Evolutionary conservation across 1,284 basidiomycete species (phyloP), one percentile per base, ranked within the genome.

Genomic region (Kwoniella shivajii): DNA sequence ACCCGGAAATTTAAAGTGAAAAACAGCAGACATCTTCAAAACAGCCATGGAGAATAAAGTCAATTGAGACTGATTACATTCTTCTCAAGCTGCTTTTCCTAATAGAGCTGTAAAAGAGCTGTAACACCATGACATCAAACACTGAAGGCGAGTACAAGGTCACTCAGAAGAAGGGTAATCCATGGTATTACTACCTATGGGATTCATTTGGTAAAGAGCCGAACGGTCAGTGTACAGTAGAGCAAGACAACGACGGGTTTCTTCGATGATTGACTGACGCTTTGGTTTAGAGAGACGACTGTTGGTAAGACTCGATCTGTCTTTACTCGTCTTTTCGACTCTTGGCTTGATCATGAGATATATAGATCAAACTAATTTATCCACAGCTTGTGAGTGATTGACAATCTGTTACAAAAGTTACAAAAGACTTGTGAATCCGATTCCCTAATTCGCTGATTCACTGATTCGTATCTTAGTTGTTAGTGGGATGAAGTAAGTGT

Each of bases 301-400:
- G 16, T 56, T 66, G 2, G 47, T 50, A 34, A 63, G 63, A 33
- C 51, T 66, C 16, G 64, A 66, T 47, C 45, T 42, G 26, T 53
- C 45, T 27, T 52, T 66, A 47, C 46, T 66, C 7, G 22, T 50
- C 38, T 36, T 29, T 27, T 39, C 57, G 16, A 57, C 59, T 29
- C 24, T 61, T 26, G 62, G 62, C 10, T 64, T 54, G 55, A 48
- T 49, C n/a, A 55, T 63, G 46, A 63, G 58, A 41, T 62, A 62
- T 36, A 50, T 59, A 20, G 54, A 58, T 54, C 60, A 61, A 34
- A 50, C 46, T 0, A 61, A 61, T 29, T 45, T 64, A 67, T 72
- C 49, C 54, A 60, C 29, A 65, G 67, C 16, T 60, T 69, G 59
- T 51, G 59, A 51, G 65, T 48, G 9, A 48, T 46, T 60, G 57